Conservation (phyloP, 192 early-diverging fungal species). For the Backusella luteola region DNA sequence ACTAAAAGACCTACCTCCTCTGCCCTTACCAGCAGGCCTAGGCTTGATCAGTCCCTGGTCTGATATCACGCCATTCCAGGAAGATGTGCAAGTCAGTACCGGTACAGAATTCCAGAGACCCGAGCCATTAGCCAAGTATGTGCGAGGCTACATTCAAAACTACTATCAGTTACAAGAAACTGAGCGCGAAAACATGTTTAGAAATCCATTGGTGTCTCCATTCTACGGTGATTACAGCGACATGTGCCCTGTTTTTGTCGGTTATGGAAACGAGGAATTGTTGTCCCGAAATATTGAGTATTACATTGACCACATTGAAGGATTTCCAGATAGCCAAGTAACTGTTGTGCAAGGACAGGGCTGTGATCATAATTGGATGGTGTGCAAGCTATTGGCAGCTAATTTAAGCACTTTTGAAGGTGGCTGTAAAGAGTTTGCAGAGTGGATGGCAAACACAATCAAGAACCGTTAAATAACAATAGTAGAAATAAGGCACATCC, state of each 20-base stretch:
- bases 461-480: neutral
- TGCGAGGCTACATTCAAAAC: neutral
- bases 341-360: neutral
- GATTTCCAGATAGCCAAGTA: neutral
- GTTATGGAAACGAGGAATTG: constrained; percentile 11
- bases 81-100: neutral
- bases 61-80: neutral
- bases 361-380: neutral
- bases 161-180: neutral
- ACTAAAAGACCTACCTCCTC: neutral
- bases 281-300: neutral
- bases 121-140: neutral
- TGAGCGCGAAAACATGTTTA: neutral
- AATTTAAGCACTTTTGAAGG: neutral
- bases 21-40: constrained; percentile 14
- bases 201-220: constrained; percentile 9
- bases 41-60: constrained; percentile 12
- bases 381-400: neutral
- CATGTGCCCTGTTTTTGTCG: constrained; percentile 1
- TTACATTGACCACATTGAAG: neutral
- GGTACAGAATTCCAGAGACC: neutral
- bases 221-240: neutral
- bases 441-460: neutral
- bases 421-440: neutral
- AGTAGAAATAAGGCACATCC: neutral